Evolutionary conservation across 768 basidiomycete genomes (phyloP).

Genomic region (Coprinellus micaceus): DNA sequence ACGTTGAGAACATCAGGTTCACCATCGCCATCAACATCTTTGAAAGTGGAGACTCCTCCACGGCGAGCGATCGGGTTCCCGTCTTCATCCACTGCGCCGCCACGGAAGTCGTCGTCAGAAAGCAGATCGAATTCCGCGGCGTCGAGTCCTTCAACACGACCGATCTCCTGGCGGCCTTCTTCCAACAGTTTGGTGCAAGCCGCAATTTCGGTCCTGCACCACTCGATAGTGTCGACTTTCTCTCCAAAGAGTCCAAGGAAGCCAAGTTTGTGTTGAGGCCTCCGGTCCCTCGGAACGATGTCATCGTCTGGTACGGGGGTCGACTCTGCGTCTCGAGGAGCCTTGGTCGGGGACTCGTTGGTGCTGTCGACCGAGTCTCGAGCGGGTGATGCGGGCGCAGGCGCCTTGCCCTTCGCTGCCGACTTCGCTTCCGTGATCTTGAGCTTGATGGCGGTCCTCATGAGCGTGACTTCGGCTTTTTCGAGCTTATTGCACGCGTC

Average conservation of each 20-base stretch:
- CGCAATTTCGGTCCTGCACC: slow-evolving; percentile 75
- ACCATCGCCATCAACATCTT: slow-evolving; percentile 12
- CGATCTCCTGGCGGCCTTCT: slow-evolving; percentile 39
- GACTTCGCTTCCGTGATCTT: slow-evolving; percentile 53
- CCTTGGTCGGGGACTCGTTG: slow-evolving; percentile 11
- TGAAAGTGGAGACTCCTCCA: slow-evolving; percentile 8
- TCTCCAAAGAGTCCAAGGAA: slow-evolving; percentile 64
- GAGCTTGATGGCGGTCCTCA: slow-evolving; percentile 75
- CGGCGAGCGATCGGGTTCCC: neutral
- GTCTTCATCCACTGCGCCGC: neutral
- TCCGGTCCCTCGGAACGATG: slow-evolving; percentile 34
- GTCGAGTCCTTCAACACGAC: slow-evolving; percentile 13
- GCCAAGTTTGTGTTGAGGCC: slow-evolving; percentile 77
- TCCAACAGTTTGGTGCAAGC: slow-evolving; percentile 51
- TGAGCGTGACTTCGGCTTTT: slow-evolving; percentile 72
- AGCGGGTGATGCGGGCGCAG: slow-evolving; percentile 1
- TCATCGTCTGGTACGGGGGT: slow-evolving; percentile 19
- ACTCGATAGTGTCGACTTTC: slow-evolving; percentile 92
- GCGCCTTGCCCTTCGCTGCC: slow-evolving; percentile 30
- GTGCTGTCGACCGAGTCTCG: too few species aligned
- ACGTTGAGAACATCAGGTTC: slow-evolving; percentile 2
- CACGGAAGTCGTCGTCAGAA: neutral
- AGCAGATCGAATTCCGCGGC: slow-evolving; percentile 21
- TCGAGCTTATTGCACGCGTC: slow-evolving; percentile 79
- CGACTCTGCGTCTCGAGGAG: too few species aligned